Evolutionary conservation across 2,329 filamentous ascomycete species (phyloP).

Genomic region (Cordyceps javanica): DNA sequence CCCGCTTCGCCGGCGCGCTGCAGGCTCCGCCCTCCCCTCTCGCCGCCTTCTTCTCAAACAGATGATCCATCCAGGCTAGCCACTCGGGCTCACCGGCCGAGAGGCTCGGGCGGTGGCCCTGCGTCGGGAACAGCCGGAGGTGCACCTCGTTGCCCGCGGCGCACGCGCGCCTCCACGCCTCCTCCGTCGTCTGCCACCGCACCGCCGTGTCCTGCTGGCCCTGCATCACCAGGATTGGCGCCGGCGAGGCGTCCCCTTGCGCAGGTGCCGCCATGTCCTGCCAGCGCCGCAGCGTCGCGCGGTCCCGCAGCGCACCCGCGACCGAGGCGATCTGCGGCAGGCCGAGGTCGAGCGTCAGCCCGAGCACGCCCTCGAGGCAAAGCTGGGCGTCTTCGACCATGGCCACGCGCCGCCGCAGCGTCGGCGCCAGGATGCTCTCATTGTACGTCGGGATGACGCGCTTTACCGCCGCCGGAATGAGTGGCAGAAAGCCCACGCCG

Average conservation of each 20-base stretch:
- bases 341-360: not conserved
- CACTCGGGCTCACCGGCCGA: slow-evolving; percentile 6
- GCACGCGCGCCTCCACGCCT: slow-evolving; percentile 8
- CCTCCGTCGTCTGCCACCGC: not conserved
- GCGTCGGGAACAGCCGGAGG: slow-evolving; percentile 5
- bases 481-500: not conserved
- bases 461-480: slow-evolving; percentile 2
- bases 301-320: not conserved
- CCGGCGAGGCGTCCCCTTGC: slow-evolving; percentile 5
- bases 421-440: not conserved
- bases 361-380: slow-evolving; percentile 12
- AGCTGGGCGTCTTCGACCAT: slow-evolving; percentile 10
- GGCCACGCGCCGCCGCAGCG: not conserved
- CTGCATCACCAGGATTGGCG: slow-evolving; percentile 15
- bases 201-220: slow-evolving; percentile 12
- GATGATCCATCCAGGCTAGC: slow-evolving; percentile 11
- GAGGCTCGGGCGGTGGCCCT: slow-evolving; percentile 10
- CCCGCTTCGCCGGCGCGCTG: not conserved
- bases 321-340: not conserved
- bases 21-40: not conserved
- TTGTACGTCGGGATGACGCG: not conserved
- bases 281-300: slow-evolving; percentile 3
- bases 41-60: not conserved
- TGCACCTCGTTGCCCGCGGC: slow-evolving; percentile 13
- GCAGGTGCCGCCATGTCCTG: slow-evolving; percentile 6